A percentile compares a stretch with the other conserved stretches of the same genome.
Evolutionary conservation across 768 basidiomycete species (phyloP).

Genomic region (Leccinum uliginosum): DNA sequence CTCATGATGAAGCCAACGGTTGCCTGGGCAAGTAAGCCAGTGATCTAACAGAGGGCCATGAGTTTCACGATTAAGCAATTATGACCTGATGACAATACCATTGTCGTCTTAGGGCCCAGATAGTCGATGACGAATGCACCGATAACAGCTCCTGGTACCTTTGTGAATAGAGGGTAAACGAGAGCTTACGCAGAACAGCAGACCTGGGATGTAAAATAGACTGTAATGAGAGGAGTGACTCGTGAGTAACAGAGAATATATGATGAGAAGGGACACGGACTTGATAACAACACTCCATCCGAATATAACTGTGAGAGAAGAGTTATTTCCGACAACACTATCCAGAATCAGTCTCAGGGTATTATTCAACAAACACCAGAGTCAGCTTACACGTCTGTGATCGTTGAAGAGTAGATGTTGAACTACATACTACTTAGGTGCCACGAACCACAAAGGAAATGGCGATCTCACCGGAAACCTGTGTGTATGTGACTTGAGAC

Average conservation of each 20-base stretch:
- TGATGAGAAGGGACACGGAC: slow-evolving; percentile 35
- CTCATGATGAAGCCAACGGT: slow-evolving; percentile 88
- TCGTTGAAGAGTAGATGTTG: slow-evolving; percentile 74
- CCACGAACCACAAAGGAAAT: background rate
- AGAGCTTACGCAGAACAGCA: background rate
- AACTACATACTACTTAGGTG: slow-evolving; percentile 42
- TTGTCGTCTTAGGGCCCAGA: slow-evolving; percentile 70
- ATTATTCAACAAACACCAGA: background rate
- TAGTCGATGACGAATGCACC: slow-evolving; percentile 77
- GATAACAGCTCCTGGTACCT: slow-evolving; percentile 47
- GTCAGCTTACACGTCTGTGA: slow-evolving; percentile 55
- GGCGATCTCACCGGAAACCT: slow-evolving; percentile 58
- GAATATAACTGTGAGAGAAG: slow-evolving; percentile 57
- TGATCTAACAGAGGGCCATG: slow-evolving; percentile 41
- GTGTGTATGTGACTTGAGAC: background rate
- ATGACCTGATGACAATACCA: slow-evolving; percentile 40
- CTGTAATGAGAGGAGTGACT: slow-evolving; percentile 25
- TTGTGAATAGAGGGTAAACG: slow-evolving; percentile 7
- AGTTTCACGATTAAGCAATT: background rate
- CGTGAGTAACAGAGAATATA: background rate
- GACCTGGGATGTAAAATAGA: slow-evolving; percentile 64
- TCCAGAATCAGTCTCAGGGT: background rate
- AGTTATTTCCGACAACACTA: slow-evolving; percentile 55
- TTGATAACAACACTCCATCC: slow-evolving; percentile 87
- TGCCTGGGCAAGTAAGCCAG: slow-evolving; percentile 63